Base-by-base conservation (phyloP, 192 early-diverging fungal genomes). In the Gonapodya prolifera region DNA sequence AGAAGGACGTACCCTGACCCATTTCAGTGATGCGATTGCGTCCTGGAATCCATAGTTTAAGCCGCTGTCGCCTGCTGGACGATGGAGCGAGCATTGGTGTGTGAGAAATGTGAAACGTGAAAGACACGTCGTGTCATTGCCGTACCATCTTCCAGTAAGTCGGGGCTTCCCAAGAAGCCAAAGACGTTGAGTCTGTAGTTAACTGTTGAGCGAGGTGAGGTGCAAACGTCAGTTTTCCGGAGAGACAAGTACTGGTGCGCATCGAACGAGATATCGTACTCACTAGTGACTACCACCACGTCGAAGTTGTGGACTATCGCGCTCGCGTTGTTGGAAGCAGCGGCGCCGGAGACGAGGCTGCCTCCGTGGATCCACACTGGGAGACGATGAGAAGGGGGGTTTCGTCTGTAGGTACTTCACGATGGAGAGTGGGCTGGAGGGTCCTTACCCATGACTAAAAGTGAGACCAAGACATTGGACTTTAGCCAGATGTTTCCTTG, bases 121-220 rank as follows among this genome's bases (percentile, higher is more conserved):
- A 23, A 23, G 45, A 61, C 45, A 23, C 8, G 45, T 16, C 45
- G 23, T 23, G 45, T 61, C 45, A 61, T 61, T 61, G 23, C 8
- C 45, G 45, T 16, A 61, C 45, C 45, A 61, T 61, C 77, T 2
- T 73, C 28, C 16, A 34, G 29, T 28, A 81, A 70, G 23, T 76
- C 69, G 30, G 79, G 35, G 1, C 34, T 73, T 1, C 69, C 23
- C 71, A 80, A 77, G 75, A 82, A 86, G 0, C 83, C 85, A 76
- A 83, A 83, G 0, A 80, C 79, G 31, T 71, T 75, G 34, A 86
- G 79, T 1, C 85, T 76, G 80, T 86, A 85, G 73, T 86, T 85
- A 78, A 86, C 45, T 61, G 23, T 61, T 23, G 45, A 61, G 23
- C 8, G 45, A 61, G n/a, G n/a, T n/a, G n/a, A n/a, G n/a, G n/a